Percentiles rank a stretch among this genome's conserved stretches.
phyloP scores from a whole-genome alignment of 1,284 basidiomycete species.

The Cryptococcus sp. region DNA sequence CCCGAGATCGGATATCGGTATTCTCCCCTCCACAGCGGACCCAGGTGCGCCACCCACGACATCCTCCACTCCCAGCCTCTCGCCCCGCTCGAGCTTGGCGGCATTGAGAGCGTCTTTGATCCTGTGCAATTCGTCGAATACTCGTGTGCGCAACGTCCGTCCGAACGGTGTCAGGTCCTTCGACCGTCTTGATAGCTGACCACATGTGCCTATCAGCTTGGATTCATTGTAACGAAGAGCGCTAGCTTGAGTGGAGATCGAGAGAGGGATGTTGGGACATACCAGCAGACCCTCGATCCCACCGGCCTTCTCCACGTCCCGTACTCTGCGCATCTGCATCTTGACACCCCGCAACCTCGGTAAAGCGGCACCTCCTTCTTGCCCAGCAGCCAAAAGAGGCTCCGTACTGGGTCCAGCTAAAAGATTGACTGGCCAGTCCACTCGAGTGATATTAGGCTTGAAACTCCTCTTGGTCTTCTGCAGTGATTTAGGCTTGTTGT shows the following conservation, averaged over 20 bases:
- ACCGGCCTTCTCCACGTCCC: constrained; percentile 49
- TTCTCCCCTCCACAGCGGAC: not conserved
- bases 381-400: constrained; percentile 1
- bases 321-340: constrained; percentile 41
- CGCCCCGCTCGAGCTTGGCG: constrained; percentile 1
- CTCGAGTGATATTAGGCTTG: constrained; percentile 76
- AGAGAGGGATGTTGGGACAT: constrained; percentile 19
- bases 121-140: constrained; percentile 44
- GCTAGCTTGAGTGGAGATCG: not conserved
- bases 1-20: constrained; percentile 6
- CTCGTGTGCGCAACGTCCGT: constrained; percentile 38
- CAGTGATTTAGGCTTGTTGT: constrained; percentile 88
- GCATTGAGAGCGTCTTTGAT: constrained; percentile 14
- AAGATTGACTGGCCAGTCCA: constrained; percentile 37
- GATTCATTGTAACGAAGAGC: not conserved
- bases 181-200: constrained; percentile 44
- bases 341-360: constrained; percentile 39
- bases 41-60: too few relatives aligned
- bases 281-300: constrained; percentile 52
- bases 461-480: constrained; percentile 87
- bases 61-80: constrained; percentile 5
- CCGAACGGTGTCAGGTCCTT: constrained; percentile 47
- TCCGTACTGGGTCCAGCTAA: constrained; percentile 19
- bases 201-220: not conserved
- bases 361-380: constrained; percentile 3